A percentile compares a stretch with the other conserved stretches of the same genome.
Evolutionary conservation across 2,329 filamentous ascomycete species (phyloP).

Genomic region (Colletotrichum limetticola): DNA sequence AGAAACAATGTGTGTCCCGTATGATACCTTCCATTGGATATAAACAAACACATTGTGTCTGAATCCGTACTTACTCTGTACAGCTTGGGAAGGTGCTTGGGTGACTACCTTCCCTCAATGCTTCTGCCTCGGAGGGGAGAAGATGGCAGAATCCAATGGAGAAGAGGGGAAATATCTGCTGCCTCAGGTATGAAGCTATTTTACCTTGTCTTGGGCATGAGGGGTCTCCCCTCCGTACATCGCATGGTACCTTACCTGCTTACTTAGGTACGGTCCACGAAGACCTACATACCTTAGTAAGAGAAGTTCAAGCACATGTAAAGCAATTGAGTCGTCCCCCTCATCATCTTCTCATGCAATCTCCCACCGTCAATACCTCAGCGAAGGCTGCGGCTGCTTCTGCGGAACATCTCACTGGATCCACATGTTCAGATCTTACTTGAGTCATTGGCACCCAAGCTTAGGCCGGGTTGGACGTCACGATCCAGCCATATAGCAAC

Average conservation of each 20-base stretch:
- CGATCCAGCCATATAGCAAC: not conserved
- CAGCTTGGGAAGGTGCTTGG: not conserved
- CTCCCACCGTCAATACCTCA: not conserved
- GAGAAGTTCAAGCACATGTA: not conserved
- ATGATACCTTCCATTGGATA: too few species aligned
- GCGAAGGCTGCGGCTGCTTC: not conserved
- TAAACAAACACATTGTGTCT: too few species aligned
- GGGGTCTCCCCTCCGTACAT: too few species aligned
- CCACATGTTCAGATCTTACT: not conserved
- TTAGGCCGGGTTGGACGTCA: not conserved
- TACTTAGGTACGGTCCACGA: too few species aligned
- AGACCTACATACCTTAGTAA: too few species aligned
- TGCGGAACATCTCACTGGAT: not conserved
- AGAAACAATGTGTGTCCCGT: too few species aligned
- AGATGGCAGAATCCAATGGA: not conserved
- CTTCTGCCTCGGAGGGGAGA: not conserved
- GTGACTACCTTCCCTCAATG: not conserved
- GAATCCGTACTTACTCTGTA: not conserved
- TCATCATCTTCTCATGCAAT: not conserved
- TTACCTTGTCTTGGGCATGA: too few species aligned
- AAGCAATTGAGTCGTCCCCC: not conserved
- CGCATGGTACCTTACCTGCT: too few species aligned
- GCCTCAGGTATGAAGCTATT: not conserved
- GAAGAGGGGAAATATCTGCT: not conserved
- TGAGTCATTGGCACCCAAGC: not conserved